These are phyloP conservation scores for Talaromyces trachyspermus DNA, from an alignment of 495 filamentous ascomycete species.

Conservation along the genomic window DNA sequence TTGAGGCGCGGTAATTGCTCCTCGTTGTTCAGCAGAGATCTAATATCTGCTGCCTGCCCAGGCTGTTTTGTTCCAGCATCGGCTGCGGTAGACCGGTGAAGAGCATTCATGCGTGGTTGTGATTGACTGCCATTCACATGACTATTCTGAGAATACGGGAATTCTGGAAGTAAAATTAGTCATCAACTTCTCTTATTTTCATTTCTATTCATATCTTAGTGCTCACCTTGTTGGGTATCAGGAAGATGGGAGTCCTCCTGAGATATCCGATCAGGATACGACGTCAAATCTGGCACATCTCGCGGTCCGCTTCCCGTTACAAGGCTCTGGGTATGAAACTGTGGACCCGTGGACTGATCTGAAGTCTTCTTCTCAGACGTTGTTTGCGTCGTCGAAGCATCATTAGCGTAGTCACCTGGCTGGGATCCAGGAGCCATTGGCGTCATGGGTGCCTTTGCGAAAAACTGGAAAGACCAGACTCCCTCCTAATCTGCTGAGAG, in stretches of 20 bases:
- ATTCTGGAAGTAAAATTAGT: conserved; percentile 13
- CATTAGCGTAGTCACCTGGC: conserved; percentile 67
- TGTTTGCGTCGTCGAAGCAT: conserved; percentile 77
- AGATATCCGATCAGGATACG: conserved; percentile 34
- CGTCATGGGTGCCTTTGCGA: conserved; percentile 69
- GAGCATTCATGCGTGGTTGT: conserved; percentile 20
- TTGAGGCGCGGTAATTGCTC: conserved; percentile 40
- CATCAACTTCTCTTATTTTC: no score
- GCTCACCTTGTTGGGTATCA: conserved; percentile 37
- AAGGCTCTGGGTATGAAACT: conserved; percentile 54
- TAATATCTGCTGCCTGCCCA: conserved; percentile 26
- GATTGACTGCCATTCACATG: conserved; percentile 31
- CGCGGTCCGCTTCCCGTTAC: conserved; percentile 26
- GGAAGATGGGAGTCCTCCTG: conserved; percentile 41
- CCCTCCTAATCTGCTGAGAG: conserved; percentile 44
- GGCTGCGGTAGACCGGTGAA: conserved; percentile 41
- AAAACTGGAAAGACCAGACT: conserved; percentile 40
- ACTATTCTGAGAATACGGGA: conserved; percentile 22
- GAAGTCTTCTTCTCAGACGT: conserved; percentile 69
- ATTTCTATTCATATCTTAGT: no score
- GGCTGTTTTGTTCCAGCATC: conserved; percentile 26
- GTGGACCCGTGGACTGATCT: conserved; percentile 33
- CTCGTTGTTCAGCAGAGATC: conserved; percentile 39
- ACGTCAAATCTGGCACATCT: conserved; percentile 31
- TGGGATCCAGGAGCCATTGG: conserved; percentile 70